Conservation (phyloP, 75 land plant genomes). For the Larix kaempferi region DNA sequence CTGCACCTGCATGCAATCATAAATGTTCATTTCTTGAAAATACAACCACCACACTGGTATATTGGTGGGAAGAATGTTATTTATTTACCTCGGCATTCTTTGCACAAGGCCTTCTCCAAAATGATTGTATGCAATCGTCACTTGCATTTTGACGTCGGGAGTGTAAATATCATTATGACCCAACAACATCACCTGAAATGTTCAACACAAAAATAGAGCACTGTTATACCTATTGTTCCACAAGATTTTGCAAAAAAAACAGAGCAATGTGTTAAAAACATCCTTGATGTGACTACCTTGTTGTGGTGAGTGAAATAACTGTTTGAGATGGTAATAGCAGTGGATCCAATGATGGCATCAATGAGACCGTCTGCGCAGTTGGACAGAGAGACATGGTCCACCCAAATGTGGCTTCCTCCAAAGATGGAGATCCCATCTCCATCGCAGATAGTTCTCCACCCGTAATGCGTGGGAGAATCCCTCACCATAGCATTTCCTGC, state of each 20-base stretch:
- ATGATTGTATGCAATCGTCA: slow-evolving; percentile 39
- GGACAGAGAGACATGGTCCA: slow-evolving; percentile 39
- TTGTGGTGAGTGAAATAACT: slow-evolving; percentile 46
- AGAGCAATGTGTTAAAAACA: background rate
- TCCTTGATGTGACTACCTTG: slow-evolving; percentile 47
- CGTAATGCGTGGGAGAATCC: slow-evolving; percentile 33
- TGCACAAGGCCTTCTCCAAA: slow-evolving; percentile 35
- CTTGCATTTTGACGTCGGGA: slow-evolving; percentile 36
- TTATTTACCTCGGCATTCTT: slow-evolving; percentile 29
- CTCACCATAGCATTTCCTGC: slow-evolving; percentile 51
- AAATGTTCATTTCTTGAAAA: no score
- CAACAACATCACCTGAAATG: slow-evolving; percentile 25
- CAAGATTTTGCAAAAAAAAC: background rate
- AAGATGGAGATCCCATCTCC: slow-evolving; percentile 48
- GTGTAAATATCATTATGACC: slow-evolving; percentile 25
- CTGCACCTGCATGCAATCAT: slow-evolving; percentile 10
- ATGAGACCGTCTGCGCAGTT: slow-evolving; percentile 43
- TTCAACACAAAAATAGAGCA: slow-evolving; percentile 1
- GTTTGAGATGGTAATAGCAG: slow-evolving; percentile 46
- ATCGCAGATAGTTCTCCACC: slow-evolving; percentile 37
- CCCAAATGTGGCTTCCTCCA: slow-evolving; percentile 33
- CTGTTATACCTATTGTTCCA: background rate
- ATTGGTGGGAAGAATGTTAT: no score
- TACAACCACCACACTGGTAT: no score
- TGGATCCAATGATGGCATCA: slow-evolving; percentile 46